These are phyloP conservation scores for Henckelia pumila DNA, from an alignment of 257 asterid genomes.

Conservation along the genomic window DNA sequence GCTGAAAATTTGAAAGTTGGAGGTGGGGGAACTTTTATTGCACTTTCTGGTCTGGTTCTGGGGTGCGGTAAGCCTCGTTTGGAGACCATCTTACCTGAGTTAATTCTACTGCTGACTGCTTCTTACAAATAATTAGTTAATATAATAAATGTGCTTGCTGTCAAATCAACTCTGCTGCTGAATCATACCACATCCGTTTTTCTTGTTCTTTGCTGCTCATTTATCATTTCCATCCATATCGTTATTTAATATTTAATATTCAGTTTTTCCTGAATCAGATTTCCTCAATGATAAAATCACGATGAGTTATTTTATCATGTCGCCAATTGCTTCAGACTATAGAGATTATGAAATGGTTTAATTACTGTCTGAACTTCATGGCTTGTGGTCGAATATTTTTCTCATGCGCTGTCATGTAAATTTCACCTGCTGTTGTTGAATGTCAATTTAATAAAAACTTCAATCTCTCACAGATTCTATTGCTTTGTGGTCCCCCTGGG, in stretches of 20 bases:
- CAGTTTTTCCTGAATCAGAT: constrained; percentile 12
- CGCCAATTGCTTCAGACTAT: constrained; percentile 16
- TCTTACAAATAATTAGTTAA: not conserved
- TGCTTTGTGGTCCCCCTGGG: constrained; percentile 99
- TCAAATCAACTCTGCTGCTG: constrained; percentile 1
- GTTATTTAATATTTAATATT: not conserved
- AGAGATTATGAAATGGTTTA: constrained; percentile 13
- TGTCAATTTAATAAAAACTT: constrained; percentile 16
- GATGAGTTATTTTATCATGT: constrained; percentile 5
- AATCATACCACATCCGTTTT: constrained; percentile 7
- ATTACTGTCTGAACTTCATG: constrained; percentile 20
- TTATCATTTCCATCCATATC: constrained; percentile 9
- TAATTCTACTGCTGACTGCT: not conserved
- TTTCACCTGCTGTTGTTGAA: constrained; percentile 7
- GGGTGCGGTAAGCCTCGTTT: not conserved
- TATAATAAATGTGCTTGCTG: not conserved
- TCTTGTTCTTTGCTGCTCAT: constrained; percentile 11
- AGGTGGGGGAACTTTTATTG: not conserved
- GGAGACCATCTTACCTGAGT: not conserved
- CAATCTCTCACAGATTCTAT: constrained; percentile 60
- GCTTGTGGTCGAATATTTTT: not conserved
- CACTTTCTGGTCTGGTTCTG: not conserved
- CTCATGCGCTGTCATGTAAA: constrained; percentile 19
- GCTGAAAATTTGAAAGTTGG: not conserved
- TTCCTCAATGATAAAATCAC: not conserved